Conservation (phyloP, 805 yeast species). For the Metschnikowia orientalis region DNA sequence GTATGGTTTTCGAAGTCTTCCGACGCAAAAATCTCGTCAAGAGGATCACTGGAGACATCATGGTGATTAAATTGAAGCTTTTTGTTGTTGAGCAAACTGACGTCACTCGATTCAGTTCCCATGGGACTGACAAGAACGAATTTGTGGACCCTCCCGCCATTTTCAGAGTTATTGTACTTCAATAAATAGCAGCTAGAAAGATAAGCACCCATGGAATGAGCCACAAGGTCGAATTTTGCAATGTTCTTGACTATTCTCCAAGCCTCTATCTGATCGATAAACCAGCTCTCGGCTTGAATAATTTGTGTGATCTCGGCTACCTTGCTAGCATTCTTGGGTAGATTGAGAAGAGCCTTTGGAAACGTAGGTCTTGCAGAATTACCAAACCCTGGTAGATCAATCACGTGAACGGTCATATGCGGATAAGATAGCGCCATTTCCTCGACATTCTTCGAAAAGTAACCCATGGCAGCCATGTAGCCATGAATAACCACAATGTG, state of each 20-base stretch:
- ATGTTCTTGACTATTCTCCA: slow-evolving; percentile 30
- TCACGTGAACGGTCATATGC: slow-evolving; percentile 34
- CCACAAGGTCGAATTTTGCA: slow-evolving; percentile 28
- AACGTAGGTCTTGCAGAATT: slow-evolving; percentile 39
- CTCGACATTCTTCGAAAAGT: slow-evolving; percentile 37
- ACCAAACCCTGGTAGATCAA: slow-evolving; percentile 42
- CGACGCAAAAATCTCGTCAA: slow-evolving; percentile 26
- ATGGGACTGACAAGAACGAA: slow-evolving; percentile 37
- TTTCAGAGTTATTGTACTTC: slow-evolving; percentile 29
- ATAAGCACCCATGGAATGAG: slow-evolving; percentile 44
- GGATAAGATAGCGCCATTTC: slow-evolving; percentile 26
- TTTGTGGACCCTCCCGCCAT: slow-evolving; percentile 17
- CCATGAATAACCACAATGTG: slow-evolving; percentile 39
- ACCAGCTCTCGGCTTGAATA: slow-evolving; percentile 36
- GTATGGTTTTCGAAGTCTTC: slow-evolving; percentile 19
- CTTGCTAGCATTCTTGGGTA: slow-evolving; percentile 15
- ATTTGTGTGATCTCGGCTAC: slow-evolving; percentile 29
- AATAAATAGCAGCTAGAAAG: slow-evolving; percentile 36
- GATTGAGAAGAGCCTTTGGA: slow-evolving; percentile 26
- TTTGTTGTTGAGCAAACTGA: slow-evolving; percentile 31
- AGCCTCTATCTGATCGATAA: slow-evolving; percentile 34
- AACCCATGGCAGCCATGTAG: slow-evolving; percentile 44
- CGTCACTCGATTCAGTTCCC: slow-evolving; percentile 39
- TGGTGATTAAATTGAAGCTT: slow-evolving; percentile 32
- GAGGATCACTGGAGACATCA: slow-evolving; percentile 32